phyloP scores from a whole-genome alignment of 1,139 yeast genomes.

The Blastobotrys raffinosifermentans region DNA sequence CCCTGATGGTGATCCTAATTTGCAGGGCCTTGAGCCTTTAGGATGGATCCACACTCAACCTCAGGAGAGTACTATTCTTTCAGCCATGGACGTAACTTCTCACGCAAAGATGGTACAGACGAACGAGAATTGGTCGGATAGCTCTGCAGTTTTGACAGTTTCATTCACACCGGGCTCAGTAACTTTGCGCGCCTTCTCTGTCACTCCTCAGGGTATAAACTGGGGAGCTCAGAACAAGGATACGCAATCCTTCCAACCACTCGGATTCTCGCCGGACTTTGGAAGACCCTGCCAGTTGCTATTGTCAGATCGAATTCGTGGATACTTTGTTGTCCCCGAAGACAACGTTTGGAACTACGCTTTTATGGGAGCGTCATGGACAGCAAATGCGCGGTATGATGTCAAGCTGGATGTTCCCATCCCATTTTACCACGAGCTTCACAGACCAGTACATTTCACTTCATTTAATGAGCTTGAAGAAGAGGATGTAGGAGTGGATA shows the following conservation, averaged over 20 bases:
- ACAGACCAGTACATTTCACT: slow-evolving; percentile 83
- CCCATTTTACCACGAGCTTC: slow-evolving; percentile 76
- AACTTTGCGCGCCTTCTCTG: slow-evolving; percentile 59
- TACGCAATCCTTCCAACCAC: slow-evolving; percentile 45
- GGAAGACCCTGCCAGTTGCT: slow-evolving; percentile 64
- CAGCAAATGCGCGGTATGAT: slow-evolving; percentile 50
- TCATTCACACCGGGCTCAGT: slow-evolving; percentile 82
- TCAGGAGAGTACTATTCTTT: slow-evolving; percentile 53
- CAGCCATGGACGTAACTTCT: slow-evolving; percentile 66
- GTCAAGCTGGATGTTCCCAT: slow-evolving; percentile 75
- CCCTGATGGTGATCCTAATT: slow-evolving; percentile 28
- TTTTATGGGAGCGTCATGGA: slow-evolving; percentile 84
- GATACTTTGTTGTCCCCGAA: slow-evolving; percentile 82
- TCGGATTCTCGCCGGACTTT: slow-evolving; percentile 57
- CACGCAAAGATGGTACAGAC: slow-evolving; percentile 41
- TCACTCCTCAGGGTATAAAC: slow-evolving; percentile 57
- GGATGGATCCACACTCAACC: slow-evolving; percentile 60
- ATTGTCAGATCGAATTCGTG: slow-evolving; percentile 68
- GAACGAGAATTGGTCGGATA: slow-evolving; percentile 35
- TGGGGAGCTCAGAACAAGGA: slow-evolving; percentile 77
- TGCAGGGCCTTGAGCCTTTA: slow-evolving; percentile 35
- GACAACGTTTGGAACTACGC: slow-evolving; percentile 87
- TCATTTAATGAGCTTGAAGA: slow-evolving; percentile 65
- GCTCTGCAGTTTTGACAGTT: slow-evolving; percentile 55
- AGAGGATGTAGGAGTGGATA: slow-evolving; percentile 59